Conservation (phyloP, 148 eudicot genomes). For the Tetragonia tetragonoides region DNA sequence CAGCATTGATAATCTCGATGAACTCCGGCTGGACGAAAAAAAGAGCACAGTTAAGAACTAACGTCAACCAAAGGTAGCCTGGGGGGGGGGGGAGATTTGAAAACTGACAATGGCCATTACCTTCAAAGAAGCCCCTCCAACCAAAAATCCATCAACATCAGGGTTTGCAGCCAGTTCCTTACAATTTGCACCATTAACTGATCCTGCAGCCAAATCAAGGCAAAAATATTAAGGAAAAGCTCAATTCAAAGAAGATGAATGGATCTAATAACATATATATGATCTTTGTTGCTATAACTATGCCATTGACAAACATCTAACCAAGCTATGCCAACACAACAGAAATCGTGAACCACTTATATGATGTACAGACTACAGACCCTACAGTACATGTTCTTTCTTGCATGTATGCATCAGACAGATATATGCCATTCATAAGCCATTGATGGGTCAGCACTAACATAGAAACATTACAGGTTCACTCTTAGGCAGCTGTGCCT, state of each 20-base stretch:
- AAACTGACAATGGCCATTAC: slow-evolving; percentile 29
- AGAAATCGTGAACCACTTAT: too few relatives aligned
- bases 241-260: background rate
- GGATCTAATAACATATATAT: background rate
- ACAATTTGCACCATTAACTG: slow-evolving; percentile 84
- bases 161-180: slow-evolving; percentile 77
- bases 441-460: too few relatives aligned
- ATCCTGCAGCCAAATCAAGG: slow-evolving; percentile 44
- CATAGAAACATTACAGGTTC: too few relatives aligned
- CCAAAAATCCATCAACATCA: slow-evolving; percentile 91
- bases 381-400: background rate
- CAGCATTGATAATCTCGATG: slow-evolving; percentile 85
- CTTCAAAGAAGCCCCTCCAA: slow-evolving; percentile 92
- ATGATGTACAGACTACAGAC: too few relatives aligned
- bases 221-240: background rate
- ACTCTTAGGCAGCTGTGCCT: too few relatives aligned
- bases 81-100: background rate
- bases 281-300: background rate
- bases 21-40: slow-evolving; percentile 64
- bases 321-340: background rate
- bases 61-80: too few relatives aligned
- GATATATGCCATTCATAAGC: too few relatives aligned
- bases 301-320: background rate
- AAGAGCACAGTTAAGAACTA: background rate
- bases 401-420: background rate